Base-by-base conservation (phyloP, 2,329 filamentous ascomycete genomes). In the Nemania sp. region DNA sequence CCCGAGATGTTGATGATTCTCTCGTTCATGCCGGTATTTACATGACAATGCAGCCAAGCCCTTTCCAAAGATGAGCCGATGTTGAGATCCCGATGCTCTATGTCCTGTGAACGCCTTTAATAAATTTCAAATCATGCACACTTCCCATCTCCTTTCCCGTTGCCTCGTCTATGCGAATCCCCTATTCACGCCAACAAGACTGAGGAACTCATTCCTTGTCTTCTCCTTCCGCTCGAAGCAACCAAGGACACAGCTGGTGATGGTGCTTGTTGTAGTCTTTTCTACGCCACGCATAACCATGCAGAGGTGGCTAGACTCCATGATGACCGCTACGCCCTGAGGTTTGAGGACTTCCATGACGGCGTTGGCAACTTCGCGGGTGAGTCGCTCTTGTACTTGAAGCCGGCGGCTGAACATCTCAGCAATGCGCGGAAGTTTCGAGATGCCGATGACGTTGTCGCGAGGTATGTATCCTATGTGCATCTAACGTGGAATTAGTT, bases 211-310 rank as follows among this genome's bases (percentile, higher is more conserved):
- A 79, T 97, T 97, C 75, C 96, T 87, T 11, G 95, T 98, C 86
- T 97, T 98, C 69, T 93, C 93, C 75, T 93, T 93, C 68, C 90
- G 91, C 77, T 97, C 91, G 86, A 99, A 97, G 76, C 94, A 94
- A 45, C 96, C 96, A n/a, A 98, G 88, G 82, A 99, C 97, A 79
- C 95, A 98, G 83, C 94, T 98, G 20, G 96, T 99, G 43, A 97
- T 96, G 6, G 96, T 98, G 20, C 88, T 92, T 58, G 92, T 90
- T 47, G 87, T 88, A 0, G 93, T 94, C 85, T 99, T 98, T 79
- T 98, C 89, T 10, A 99, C 95, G n/a, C 96, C 96, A 54, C 96
- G 89, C 94, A 98, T 98, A 18, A 97, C 94, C 95, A 98, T 99
- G 85, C 96, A 99, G 54, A 98, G 84, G 82, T 99, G 96, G 77